These are phyloP conservation scores for Begonia peltatifolia DNA, from an alignment of 306 rosid species.

Conservation along the genomic window DNA sequence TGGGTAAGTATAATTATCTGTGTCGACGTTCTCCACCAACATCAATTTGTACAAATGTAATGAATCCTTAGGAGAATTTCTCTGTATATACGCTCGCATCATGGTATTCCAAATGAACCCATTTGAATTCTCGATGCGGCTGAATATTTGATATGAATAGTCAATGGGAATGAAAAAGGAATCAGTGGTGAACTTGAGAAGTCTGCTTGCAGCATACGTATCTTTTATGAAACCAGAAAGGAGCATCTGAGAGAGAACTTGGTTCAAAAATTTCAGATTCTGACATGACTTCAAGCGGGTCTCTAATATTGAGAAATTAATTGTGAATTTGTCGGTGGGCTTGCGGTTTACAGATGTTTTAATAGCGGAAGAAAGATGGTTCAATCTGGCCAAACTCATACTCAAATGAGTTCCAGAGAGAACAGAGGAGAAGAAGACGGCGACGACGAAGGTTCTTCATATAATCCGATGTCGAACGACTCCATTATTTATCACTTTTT, in stretches of 20 bases:
- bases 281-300: slow-evolving; percentile 25
- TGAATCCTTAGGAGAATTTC: slow-evolving; percentile 29
- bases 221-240: slow-evolving; percentile 43
- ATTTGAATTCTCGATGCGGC: slow-evolving; percentile 37
- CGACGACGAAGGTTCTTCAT: too few relatives aligned
- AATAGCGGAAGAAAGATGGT: slow-evolving; percentile 11
- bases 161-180: slow-evolving; percentile 27
- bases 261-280: slow-evolving; percentile 25
- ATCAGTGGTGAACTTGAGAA: slow-evolving; percentile 32
- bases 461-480: too few relatives aligned
- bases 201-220: slow-evolving; percentile 56
- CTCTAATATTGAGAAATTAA: slow-evolving; percentile 30
- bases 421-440: too few relatives aligned
- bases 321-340: slow-evolving; percentile 21
- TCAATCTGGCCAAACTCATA: slow-evolving; percentile 14
- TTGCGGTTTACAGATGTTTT: slow-evolving; percentile 10
- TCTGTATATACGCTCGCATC: slow-evolving; percentile 47
- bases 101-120: slow-evolving; percentile 62
- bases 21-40: slow-evolving; percentile 15
- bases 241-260: slow-evolving; percentile 50
- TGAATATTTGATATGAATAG: slow-evolving; percentile 30
- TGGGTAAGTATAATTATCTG: slow-evolving; percentile 51
- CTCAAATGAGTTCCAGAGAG: too few relatives aligned
- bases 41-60: slow-evolving; percentile 21
- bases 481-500: too few relatives aligned